Base-by-base conservation (phyloP, 768 basidiomycete genomes). In the Trametes coccinea region DNA sequence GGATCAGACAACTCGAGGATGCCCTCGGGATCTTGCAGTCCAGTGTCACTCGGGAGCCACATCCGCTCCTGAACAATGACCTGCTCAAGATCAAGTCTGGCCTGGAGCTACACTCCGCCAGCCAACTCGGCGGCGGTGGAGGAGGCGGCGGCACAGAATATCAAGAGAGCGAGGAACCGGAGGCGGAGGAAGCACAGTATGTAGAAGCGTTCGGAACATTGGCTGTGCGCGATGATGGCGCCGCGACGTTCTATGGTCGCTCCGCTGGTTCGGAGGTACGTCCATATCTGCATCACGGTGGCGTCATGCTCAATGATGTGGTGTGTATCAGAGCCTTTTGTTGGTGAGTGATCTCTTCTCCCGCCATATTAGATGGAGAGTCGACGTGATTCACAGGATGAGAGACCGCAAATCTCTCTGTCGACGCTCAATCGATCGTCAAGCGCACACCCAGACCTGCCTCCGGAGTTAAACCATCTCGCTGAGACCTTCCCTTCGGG, bases 251-350 rank as follows among this genome's bases (percentile, higher is more conserved):
- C 73, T 90, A 88, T 68, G 90, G 90, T 17, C 85, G 83, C 37
- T 86, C 89, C 14, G 89, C 86, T 10, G 88, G 89, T 33, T 81
- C 89, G 52, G 89, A 91, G 78, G 88, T 88, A 59, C 50, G 85
- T 75, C 14, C 16, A 31, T 39, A 49, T 13, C 22, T n/a, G 17
- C 5, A 50, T 54, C 44, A 45, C n/a, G 14, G 13, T 6, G 7
- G 14, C 17, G 16, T 33, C 40, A 45, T 33, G 46, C 54, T 56
- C 30, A 52, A 17, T 47, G 8, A 37, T 37, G n/a, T 5, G 31
- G 31, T 17, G 22, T 17, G 17, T 16, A 39, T 3, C 58, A 70
- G 70, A 71, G 68, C 37, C 62, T 71, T 3, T 53, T 71, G 16
- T 53, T 68, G 17, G 68, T 71, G 55, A 59, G 66, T 66, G 14